Evolutionary conservation across 2,329 filamentous ascomycete species (phyloP).

Genomic region (Colletotrichum sublineola): DNA sequence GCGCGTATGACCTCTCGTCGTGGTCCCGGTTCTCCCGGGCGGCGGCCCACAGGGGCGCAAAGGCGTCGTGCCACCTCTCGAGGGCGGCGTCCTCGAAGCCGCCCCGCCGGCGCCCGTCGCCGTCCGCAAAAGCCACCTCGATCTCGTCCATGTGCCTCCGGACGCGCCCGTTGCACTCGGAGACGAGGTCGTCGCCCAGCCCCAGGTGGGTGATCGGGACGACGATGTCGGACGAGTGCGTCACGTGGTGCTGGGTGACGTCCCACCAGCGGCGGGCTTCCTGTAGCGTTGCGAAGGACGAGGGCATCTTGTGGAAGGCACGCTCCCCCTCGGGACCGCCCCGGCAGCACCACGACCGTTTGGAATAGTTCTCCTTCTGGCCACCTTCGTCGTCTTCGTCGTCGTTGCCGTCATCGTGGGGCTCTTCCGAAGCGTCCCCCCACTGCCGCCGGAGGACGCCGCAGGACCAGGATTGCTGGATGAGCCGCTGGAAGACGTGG

Average conservation of each 20-base stretch:
- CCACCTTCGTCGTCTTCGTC: not conserved
- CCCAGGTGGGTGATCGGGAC: slow-evolving; percentile 39
- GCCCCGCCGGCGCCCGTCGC: slow-evolving; percentile 28
- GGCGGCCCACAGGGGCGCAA: slow-evolving; percentile 44
- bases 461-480: slow-evolving; percentile 48
- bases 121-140: not conserved
- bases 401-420: not conserved
- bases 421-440: not conserved
- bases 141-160: slow-evolving; percentile 8
- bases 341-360: slow-evolving; percentile 45
- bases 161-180: slow-evolving; percentile 23
- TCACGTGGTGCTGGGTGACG: slow-evolving; percentile 47
- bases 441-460: slow-evolving; percentile 39
- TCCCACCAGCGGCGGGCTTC: slow-evolving; percentile 50
- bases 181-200: slow-evolving; percentile 19
- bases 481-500: slow-evolving; percentile 49
- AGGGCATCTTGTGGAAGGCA: slow-evolving; percentile 43
- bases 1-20: slow-evolving; percentile 45
- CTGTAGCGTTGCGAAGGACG: slow-evolving; percentile 43
- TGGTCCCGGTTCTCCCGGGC: slow-evolving; percentile 26
- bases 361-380: not conserved
- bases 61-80: slow-evolving; percentile 38
- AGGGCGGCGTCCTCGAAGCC: slow-evolving; percentile 29
- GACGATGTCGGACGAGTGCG: slow-evolving; percentile 45
- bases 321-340: slow-evolving; percentile 32